Percentiles rank a stretch among this genome's conserved stretches.
Evolutionary conservation across 139 green algal genomes (phyloP).

Genomic region (Microglena sp.): DNA sequence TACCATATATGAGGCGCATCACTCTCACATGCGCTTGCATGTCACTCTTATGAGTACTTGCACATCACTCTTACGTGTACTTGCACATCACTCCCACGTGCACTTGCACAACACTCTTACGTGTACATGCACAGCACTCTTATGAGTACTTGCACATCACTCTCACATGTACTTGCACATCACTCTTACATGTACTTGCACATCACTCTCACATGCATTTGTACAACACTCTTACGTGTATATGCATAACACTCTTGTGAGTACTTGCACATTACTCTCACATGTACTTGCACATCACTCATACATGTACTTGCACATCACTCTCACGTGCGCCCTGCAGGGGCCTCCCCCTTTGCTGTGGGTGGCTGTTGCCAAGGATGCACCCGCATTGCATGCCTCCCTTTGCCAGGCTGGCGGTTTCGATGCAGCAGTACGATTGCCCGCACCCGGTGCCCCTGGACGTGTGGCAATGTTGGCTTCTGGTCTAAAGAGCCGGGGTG

Average conservation of each 20-base stretch:
- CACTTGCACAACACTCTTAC: too few species aligned
- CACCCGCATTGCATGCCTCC: constrained; percentile 23
- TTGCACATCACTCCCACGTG: too few species aligned
- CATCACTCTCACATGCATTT: too few species aligned
- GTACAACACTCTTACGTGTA: too few species aligned
- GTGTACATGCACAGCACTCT: too few species aligned
- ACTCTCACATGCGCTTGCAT: too few species aligned
- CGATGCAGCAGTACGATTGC: constrained; percentile 34
- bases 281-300: background rate
- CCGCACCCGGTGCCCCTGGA: constrained; percentile 32
- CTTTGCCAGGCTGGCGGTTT: constrained; percentile 45
- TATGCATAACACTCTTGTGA: too few species aligned
- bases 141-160: too few species aligned
- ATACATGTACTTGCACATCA: constrained; percentile 4
- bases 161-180: background rate
- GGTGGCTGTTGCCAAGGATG: background rate
- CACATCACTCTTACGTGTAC: too few species aligned
- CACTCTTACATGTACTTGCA: background rate
- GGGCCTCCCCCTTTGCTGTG: background rate
- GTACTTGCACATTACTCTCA: background rate
- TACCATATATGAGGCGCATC: too few species aligned
- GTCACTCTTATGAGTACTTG: too few species aligned
- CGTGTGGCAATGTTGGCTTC: constrained; percentile 37
- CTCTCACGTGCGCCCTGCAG: background rate
- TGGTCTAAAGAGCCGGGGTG: constrained; percentile 17